phyloP scores from a whole-genome alignment of 768 basidiomycete genomes.

The Collybia nuda region DNA sequence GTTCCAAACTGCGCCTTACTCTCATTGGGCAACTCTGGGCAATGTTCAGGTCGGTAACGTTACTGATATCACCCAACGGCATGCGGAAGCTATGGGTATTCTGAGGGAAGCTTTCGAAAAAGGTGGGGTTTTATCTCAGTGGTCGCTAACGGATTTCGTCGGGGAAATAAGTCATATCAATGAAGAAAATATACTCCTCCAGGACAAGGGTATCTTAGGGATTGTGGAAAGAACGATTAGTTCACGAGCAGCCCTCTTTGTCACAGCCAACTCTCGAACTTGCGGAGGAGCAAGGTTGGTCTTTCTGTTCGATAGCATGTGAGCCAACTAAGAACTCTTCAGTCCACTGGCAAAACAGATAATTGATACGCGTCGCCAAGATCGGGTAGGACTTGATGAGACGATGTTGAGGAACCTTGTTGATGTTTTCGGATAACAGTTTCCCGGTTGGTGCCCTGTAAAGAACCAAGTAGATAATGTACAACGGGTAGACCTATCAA shows the following conservation, averaged over 20 bases:
- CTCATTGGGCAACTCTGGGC: background rate
- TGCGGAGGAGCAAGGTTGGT: conserved; percentile 49
- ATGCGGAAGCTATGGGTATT: conserved; percentile 44
- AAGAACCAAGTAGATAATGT: too few relatives aligned
- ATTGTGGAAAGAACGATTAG: conserved; percentile 60
- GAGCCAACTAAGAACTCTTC: conserved; percentile 13
- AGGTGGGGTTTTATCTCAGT: conserved; percentile 35
- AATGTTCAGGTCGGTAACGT: background rate
- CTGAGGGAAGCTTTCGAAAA: conserved; percentile 42
- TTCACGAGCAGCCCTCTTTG: conserved; percentile 46
- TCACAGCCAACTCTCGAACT: conserved; percentile 41
- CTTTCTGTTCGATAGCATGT: background rate
- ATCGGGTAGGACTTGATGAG: conserved; percentile 14
- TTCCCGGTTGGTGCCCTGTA: too few relatives aligned
- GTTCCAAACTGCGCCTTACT: background rate
- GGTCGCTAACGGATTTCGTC: conserved; percentile 43
- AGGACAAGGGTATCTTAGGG: conserved; percentile 50
- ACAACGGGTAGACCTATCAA: too few relatives aligned
- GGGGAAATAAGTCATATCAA: conserved; percentile 23
- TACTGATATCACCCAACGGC: conserved; percentile 29
- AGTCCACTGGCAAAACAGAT: conserved; percentile 59
- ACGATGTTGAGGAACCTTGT: conserved; percentile 36
- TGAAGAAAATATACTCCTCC: conserved; percentile 28
- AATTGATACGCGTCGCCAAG: conserved; percentile 36
- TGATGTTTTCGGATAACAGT: conserved; percentile 38